Evolutionary conservation across 345 rosid genomes (phyloP).

Genomic region (Murraya koenigii): DNA sequence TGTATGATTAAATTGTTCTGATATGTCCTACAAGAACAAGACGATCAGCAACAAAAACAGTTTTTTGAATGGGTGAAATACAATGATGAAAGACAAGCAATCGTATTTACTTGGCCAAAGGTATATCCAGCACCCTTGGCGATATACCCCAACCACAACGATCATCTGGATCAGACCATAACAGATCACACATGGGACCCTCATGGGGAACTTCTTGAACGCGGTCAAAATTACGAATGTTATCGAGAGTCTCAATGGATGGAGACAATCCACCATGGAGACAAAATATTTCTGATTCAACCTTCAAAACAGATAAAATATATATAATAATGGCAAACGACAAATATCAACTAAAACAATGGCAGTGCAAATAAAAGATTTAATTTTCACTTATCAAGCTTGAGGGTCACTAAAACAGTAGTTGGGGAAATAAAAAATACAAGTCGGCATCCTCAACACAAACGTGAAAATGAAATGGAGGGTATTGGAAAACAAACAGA

Average conservation of each 20-base stretch:
- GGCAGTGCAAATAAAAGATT: not conserved
- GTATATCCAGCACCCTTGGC: conserved; percentile 98
- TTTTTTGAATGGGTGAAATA: not conserved
- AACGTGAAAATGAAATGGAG: not conserved
- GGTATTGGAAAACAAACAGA: not conserved
- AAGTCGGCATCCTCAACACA: not conserved
- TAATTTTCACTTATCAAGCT: not conserved
- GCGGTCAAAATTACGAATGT: conserved; percentile 87
- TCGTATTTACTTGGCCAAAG: conserved; percentile 74
- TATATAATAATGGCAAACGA: not conserved
- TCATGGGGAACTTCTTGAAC: conserved; percentile 98
- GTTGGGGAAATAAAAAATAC: not conserved
- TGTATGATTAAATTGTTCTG: conserved; percentile 92
- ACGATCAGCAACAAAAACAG: not conserved
- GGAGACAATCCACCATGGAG: conserved; percentile 95
- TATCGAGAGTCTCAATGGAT: conserved; percentile 86
- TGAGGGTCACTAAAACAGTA: not conserved
- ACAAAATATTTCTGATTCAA: conserved; percentile 92
- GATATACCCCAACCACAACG: conserved; percentile 98
- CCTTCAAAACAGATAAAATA: conserved; percentile 42
- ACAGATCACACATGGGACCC: conserved; percentile 98
- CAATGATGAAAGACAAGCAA: not conserved
- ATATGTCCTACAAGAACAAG: conserved; percentile 66
- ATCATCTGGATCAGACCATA: conserved; percentile 98
- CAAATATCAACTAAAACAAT: not conserved